Evolutionary conservation across 2,329 filamentous ascomycete species (phyloP).

Genomic region (Microcyclospora tardicrescens): DNA sequence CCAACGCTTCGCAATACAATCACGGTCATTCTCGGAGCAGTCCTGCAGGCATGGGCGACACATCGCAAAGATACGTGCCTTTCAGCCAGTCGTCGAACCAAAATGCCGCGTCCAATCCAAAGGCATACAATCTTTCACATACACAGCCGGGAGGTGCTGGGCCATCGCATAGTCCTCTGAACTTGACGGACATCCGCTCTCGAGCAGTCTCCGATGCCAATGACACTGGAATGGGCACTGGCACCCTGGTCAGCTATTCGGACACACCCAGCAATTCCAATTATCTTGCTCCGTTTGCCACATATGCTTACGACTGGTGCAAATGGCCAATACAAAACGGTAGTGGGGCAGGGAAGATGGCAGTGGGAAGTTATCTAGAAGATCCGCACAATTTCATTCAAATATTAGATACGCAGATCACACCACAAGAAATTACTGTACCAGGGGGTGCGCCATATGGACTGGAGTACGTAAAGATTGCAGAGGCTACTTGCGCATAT

Average conservation of each 20-base stretch:
- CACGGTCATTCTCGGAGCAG: conserved; percentile 79
- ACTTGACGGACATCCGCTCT: conserved; percentile 81
- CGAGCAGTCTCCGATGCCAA: conserved; percentile 69
- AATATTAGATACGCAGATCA: conserved; percentile 81
- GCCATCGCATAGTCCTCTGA: conserved; percentile 75
- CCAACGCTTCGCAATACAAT: conserved; percentile 47
- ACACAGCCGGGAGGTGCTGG: conserved; percentile 40
- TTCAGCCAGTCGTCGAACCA: conserved; percentile 51
- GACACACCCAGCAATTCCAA: conserved; percentile 67
- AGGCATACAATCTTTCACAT: conserved; percentile 47
- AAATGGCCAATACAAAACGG: conserved; percentile 75
- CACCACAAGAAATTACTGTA: conserved; percentile 52
- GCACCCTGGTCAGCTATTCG: conserved; percentile 49
- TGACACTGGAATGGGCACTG: conserved; percentile 50
- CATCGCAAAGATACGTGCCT: conserved; percentile 45
- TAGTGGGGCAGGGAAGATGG: conserved; percentile 79
- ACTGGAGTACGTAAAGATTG: conserved; percentile 83
- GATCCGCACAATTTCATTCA: conserved; percentile 99
- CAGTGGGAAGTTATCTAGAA: conserved; percentile 89
- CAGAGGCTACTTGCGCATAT: conserved; percentile 95
- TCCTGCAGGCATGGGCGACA: conserved; percentile 44
- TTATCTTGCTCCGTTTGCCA: conserved; percentile 85
- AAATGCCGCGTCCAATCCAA: conserved; percentile 26
- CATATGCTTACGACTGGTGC: conserved; percentile 98
- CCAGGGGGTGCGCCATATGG: conserved; percentile 57